Base-by-base conservation (phyloP, 495 filamentous ascomycete genomes). In the Penicillium atrosanguineum region DNA sequence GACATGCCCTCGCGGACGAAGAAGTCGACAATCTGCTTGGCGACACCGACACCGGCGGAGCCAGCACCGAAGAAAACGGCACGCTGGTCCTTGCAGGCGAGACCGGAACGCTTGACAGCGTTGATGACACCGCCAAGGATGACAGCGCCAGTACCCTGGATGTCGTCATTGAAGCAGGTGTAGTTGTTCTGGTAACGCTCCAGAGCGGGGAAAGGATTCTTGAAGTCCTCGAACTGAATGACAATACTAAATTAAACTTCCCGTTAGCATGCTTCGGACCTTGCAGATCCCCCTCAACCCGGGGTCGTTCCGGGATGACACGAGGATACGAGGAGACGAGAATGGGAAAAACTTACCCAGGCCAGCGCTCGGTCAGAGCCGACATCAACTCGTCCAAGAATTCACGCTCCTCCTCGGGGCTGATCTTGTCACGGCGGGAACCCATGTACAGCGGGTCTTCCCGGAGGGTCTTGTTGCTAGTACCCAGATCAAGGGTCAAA, bases 381-480 rank as follows among this genome's bases (percentile, higher is more conserved):
- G 84, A 77, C 94, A 98, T 98, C 73, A 98, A 83, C 78, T 97
- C 94, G 63, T 97, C 94, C 81, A 98, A 79, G 70, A 97, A 97
- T 60, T 93, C 92, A 62, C 85, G 83, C 71, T 94, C 91, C 66
- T 95, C 88, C 44, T 90, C 80, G 23, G 88, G 76, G 14, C 84
- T 79, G 43, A 93, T 79, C 72, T 95, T 93, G 69, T 88, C 87
- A 49, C 84, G 80, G 57, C 91, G 85, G 64, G 89, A 85, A 57
- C 94, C 94, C 69, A 98, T 84, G 77, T 98, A 98, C 25, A 98
- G 75, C 53, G 95, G 94, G 72, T 98, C 94, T 67, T 86, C 87
- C 63, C 90, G 81, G 73, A 95, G 87, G 43, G 79, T 67, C 79
- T 92, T 88, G 72, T 97, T 98, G 69, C 85, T 84, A 34, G 94